Conservation (phyloP, 2,329 filamentous ascomycete species). For the Penicillium sp. region DNA sequence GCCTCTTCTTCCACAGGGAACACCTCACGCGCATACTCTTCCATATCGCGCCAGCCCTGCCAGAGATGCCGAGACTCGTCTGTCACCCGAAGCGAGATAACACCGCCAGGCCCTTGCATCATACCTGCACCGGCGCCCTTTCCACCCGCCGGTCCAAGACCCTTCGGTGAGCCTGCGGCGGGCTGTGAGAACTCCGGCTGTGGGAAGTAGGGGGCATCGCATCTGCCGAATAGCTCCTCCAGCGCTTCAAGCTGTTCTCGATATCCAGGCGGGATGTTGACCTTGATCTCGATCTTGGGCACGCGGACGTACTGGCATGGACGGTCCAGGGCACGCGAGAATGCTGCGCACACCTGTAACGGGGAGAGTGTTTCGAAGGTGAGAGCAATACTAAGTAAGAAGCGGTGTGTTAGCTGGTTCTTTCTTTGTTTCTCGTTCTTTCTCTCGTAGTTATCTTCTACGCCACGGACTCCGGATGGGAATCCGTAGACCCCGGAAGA, state of each 20-base stretch:
- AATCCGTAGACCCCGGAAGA: background rate
- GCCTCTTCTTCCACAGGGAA: conserved; percentile 93
- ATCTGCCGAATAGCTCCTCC: conserved; percentile 59
- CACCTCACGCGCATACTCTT: conserved; percentile 92
- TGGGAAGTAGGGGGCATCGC: conserved; percentile 63
- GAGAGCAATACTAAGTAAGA: conserved; percentile 68
- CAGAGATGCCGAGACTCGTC: conserved; percentile 77
- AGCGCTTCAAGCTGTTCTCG: conserved; percentile 75
- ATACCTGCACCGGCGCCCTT: conserved; percentile 48
- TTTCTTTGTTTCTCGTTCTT: background rate
- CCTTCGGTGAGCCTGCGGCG: conserved; percentile 40
- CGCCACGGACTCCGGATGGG: background rate
- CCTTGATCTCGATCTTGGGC: conserved; percentile 73
- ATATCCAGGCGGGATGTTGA: conserved; percentile 85
- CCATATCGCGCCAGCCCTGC: conserved; percentile 86
- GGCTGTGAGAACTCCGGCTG: conserved; percentile 55
- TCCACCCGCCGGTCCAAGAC: conserved; percentile 38
- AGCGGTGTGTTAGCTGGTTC: conserved; percentile 9
- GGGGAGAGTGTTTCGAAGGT: conserved; percentile 90
- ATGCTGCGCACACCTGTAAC: conserved; percentile 74
- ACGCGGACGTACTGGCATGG: conserved; percentile 75
- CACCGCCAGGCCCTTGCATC: conserved; percentile 54
- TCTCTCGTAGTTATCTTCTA: background rate
- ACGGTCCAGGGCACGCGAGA: conserved; percentile 73
- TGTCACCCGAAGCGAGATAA: conserved; percentile 66